Percentiles rank a stretch among this genome's conserved stretches.
phyloP scores from a whole-genome alignment of 768 basidiomycete species.

The Tulasnella sp. region DNA sequence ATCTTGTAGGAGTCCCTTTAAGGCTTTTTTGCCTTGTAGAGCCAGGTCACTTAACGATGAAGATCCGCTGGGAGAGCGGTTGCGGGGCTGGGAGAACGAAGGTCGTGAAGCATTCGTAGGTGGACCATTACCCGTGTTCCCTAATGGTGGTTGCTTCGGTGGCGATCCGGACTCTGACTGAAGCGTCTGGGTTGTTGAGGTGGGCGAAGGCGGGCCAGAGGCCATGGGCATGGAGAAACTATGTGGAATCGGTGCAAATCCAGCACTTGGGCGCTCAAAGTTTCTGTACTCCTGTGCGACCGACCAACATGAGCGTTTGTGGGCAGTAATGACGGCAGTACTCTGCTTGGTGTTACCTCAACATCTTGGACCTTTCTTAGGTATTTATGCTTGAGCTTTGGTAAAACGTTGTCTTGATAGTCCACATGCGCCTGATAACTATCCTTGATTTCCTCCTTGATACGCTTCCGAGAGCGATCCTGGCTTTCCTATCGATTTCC shows the following conservation, averaged over 20 bases:
- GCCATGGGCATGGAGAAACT: conserved; percentile 17
- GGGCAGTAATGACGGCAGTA: not conserved
- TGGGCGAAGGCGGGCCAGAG: not conserved
- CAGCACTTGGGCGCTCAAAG: conserved; percentile 24
- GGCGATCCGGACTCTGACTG: not conserved
- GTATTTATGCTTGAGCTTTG: conserved; percentile 69
- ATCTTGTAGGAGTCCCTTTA: conserved; percentile 48
- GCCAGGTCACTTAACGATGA: conserved; percentile 80
- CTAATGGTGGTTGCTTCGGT: not conserved
- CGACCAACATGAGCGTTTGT: not conserved
- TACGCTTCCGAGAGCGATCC: conserved; percentile 80
- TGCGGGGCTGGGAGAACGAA: conserved; percentile 31
- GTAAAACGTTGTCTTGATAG: conserved; percentile 66
- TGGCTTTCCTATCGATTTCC: conserved; percentile 57
- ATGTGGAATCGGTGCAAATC: conserved; percentile 7
- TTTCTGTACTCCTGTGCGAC: conserved; percentile 52
- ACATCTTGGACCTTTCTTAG: conserved; percentile 77
- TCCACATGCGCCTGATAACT: conserved; percentile 68
- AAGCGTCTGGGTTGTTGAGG: conserved; percentile 14
- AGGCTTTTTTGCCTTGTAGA: conserved; percentile 77
- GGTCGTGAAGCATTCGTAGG: not conserved
- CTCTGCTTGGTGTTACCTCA: conserved; percentile 45
- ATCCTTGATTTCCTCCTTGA: conserved; percentile 82
- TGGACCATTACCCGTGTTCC: no score
- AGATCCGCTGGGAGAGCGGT: conserved; percentile 71